Evolutionary conservation across 164 flowering plant genomes (phyloP).

Genomic region (Macadamia tetraphylla): DNA sequence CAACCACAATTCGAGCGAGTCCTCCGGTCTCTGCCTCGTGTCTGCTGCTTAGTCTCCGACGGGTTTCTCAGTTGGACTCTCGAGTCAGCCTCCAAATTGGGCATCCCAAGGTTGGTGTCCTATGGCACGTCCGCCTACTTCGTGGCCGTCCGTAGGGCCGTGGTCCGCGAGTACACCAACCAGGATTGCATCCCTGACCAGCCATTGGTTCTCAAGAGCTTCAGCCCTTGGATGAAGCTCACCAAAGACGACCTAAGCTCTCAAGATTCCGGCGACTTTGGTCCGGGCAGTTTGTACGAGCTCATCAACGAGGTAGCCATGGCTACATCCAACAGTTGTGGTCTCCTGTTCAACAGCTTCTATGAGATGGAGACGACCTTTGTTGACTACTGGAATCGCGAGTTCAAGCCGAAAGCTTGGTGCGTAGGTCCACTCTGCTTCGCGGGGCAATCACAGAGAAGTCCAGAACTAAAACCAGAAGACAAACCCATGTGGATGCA

Average conservation of each 20-base stretch:
- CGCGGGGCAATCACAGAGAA: too few relatives aligned
- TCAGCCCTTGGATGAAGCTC: constrained; percentile 35
- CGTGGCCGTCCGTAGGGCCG: background rate
- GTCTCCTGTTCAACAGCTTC: constrained; percentile 33
- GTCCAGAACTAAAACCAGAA: too few relatives aligned
- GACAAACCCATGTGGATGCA: too few relatives aligned
- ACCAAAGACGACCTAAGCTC: constrained; percentile 23
- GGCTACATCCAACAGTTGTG: constrained; percentile 21
- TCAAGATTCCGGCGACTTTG: background rate
- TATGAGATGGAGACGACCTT: constrained; percentile 33
- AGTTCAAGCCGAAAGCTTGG: constrained; percentile 9
- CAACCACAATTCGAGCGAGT: constrained; percentile 16
- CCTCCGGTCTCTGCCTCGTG: background rate
- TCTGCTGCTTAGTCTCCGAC: constrained; percentile 13
- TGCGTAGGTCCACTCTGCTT: constrained; percentile 29
- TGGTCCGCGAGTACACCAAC: background rate
- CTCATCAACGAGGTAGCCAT: constrained; percentile 6
- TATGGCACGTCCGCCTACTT: constrained; percentile 30
- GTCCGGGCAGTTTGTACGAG: constrained; percentile 7
- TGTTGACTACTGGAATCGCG: constrained; percentile 20
- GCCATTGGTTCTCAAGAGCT: constrained; percentile 22
- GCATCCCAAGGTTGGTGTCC: constrained; percentile 31
- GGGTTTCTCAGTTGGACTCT: constrained; percentile 47
- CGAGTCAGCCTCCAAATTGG: constrained; percentile 27
- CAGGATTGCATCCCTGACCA: constrained; percentile 9